Conservation (phyloP, 2,329 filamentous ascomycete genomes). For the Hypoxylon sp. region DNA sequence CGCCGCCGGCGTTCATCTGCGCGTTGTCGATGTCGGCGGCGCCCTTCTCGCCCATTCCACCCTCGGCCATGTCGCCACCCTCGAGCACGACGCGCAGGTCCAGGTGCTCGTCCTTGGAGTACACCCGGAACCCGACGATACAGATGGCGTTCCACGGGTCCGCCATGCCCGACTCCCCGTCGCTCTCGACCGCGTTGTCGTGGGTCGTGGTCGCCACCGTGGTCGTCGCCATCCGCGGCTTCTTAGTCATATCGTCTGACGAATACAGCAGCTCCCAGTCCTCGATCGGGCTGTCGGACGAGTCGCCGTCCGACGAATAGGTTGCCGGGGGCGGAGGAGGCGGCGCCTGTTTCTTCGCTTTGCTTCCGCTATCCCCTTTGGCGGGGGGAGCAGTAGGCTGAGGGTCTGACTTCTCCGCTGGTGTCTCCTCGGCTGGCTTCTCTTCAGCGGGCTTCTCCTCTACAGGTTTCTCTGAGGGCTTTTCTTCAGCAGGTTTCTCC, state of each 20-base stretch:
- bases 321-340: slow-evolving; percentile 34
- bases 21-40: slow-evolving; percentile 67
- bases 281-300: slow-evolving; percentile 69
- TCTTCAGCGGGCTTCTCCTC: slow-evolving; percentile 20
- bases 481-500: slow-evolving; percentile 18
- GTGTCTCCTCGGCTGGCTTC: slow-evolving; percentile 9
- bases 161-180: slow-evolving; percentile 55
- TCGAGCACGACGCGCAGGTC: slow-evolving; percentile 68
- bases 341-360: slow-evolving; percentile 7
- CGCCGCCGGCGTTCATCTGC: slow-evolving; percentile 66
- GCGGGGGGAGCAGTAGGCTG: not conserved
- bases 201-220: slow-evolving; percentile 41
- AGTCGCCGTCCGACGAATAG: slow-evolving; percentile 64
- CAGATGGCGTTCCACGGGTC: slow-evolving; percentile 59
- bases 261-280: slow-evolving; percentile 71
- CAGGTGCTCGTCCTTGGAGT: slow-evolving; percentile 61
- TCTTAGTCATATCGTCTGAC: slow-evolving; percentile 67
- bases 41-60: slow-evolving; percentile 68
- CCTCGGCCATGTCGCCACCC: slow-evolving; percentile 64
- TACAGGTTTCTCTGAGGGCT: slow-evolving; percentile 3
- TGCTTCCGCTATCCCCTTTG: slow-evolving; percentile 1
- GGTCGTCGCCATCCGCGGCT: slow-evolving; percentile 57
- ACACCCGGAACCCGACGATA: slow-evolving; percentile 56
- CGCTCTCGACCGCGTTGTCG: slow-evolving; percentile 50
- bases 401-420: no score